A percentile compares a stretch with the other conserved stretches of the same genome.
phyloP scores from a whole-genome alignment of 139 green algal genomes.

The Zygnema circumcarinatum region DNA sequence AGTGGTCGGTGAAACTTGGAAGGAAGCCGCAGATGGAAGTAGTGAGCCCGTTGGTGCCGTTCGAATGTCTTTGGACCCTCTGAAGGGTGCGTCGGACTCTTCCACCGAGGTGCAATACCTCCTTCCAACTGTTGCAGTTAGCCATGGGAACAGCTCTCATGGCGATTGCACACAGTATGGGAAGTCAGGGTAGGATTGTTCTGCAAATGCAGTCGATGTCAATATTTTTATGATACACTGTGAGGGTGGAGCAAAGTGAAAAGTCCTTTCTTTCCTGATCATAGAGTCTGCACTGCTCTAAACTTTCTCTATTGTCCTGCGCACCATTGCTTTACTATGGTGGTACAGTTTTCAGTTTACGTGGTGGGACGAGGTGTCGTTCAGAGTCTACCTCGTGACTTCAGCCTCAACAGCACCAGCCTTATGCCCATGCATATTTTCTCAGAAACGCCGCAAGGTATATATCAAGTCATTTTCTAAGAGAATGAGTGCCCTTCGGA shows the following conservation, averaged over 20 bases:
- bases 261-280: too few species aligned
- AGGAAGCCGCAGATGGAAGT: not conserved
- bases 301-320: too few species aligned
- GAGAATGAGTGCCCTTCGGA: too few species aligned
- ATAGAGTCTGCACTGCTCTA: too few species aligned
- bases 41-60: not conserved
- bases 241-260: too few species aligned
- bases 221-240: too few species aligned
- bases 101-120: not conserved
- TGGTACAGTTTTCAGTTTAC: not conserved
- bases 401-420: not conserved
- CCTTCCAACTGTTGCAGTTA: not conserved
- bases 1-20: not conserved
- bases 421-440: conserved; percentile 5
- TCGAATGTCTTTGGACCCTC: not conserved
- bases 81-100: not conserved
- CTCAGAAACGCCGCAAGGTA: conserved; percentile 11
- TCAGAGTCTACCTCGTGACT: not conserved
- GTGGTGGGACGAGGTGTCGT: not conserved
- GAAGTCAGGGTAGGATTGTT: too few species aligned
- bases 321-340: too few species aligned
- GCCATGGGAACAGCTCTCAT: too few species aligned
- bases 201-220: too few species aligned
- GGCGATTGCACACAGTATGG: too few species aligned
- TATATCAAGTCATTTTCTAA: too few species aligned